phyloP scores from a whole-genome alignment of 306 rosid species.

The Trifolium fragiferum region DNA sequence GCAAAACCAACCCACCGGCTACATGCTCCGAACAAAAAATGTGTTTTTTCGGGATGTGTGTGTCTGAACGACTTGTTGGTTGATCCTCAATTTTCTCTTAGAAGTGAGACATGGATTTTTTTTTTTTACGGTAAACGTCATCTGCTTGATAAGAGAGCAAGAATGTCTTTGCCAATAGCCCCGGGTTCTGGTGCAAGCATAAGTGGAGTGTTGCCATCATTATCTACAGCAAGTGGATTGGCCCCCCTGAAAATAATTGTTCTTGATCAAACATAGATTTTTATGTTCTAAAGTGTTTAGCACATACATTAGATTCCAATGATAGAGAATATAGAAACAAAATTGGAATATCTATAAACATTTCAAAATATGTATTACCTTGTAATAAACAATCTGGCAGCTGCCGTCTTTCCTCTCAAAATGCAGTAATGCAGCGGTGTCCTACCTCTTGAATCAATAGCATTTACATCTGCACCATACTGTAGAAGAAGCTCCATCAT shows the following conservation, averaged over 20 bases:
- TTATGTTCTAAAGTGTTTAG: conserved; percentile 1
- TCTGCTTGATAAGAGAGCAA: conserved; percentile 48
- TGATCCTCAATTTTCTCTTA: conserved; percentile 20
- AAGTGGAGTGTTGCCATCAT: conserved; percentile 61
- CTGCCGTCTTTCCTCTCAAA: conserved; percentile 50
- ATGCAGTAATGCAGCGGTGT: conserved; percentile 74
- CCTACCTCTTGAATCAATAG: conserved; percentile 60
- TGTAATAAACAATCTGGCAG: conserved; percentile 61
- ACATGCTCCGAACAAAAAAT: background rate
- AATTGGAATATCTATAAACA: background rate
- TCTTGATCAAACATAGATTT: background rate
- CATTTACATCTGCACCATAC: conserved; percentile 72
- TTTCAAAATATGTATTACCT: conserved; percentile 49
- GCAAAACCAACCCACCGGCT: conserved; percentile 22
- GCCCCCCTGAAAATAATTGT: conserved; percentile 65
- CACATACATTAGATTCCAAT: background rate
- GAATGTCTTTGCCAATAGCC: conserved; percentile 45
- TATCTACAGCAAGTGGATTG: conserved; percentile 50
- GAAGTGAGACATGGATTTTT: conserved; percentile 1
- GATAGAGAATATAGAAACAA: background rate
- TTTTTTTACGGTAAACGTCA: conserved; percentile 33
- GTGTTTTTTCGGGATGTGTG: background rate
- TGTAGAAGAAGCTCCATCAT: conserved; percentile 81
- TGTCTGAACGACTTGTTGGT: background rate
- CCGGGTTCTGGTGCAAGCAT: conserved; percentile 52